Conservation (phyloP, 2,329 filamentous ascomycete genomes). For the Trichoderma oligosporum region DNA sequence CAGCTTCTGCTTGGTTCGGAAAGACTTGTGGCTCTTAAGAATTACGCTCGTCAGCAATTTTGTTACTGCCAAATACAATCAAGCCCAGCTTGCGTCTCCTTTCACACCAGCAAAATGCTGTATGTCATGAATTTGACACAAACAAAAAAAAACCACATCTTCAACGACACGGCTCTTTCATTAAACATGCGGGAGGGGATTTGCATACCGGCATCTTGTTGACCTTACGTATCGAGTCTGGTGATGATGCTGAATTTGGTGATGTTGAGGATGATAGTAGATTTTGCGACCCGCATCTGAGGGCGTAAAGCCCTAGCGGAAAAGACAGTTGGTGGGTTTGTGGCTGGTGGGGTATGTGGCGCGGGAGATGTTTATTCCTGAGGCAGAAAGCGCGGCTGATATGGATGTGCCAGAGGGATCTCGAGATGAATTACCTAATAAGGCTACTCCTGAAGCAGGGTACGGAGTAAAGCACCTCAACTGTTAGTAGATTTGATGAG, state of each 20-base stretch:
- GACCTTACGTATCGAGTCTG: constrained; percentile 38
- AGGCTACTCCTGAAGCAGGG: background rate
- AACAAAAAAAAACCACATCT: background rate
- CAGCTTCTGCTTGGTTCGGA: constrained; percentile 99
- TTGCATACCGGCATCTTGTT: constrained; percentile 42
- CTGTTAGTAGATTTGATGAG: background rate
- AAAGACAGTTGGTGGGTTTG: constrained; percentile 22
- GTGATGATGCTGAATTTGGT: constrained; percentile 34
- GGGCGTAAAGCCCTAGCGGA: constrained; percentile 39
- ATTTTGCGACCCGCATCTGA: constrained; percentile 36
- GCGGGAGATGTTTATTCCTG: constrained; percentile 18
- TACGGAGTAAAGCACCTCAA: constrained; percentile 14
- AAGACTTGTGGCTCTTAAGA: constrained; percentile 93
- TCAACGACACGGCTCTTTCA: background rate
- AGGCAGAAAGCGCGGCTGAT: constrained; percentile 18
- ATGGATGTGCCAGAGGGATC: background rate
- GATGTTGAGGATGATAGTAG: constrained; percentile 30
- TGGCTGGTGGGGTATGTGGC: constrained; percentile 12
- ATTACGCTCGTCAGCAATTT: constrained; percentile 26
- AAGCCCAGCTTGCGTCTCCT: background rate
- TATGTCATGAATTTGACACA: background rate
- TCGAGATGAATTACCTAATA: background rate
- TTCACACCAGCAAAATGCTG: background rate
- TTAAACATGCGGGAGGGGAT: constrained; percentile 6
- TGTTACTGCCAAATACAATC: background rate